Base-by-base conservation (phyloP, 106 monocot genomes). In the Phalaenopsis equestris region DNA sequence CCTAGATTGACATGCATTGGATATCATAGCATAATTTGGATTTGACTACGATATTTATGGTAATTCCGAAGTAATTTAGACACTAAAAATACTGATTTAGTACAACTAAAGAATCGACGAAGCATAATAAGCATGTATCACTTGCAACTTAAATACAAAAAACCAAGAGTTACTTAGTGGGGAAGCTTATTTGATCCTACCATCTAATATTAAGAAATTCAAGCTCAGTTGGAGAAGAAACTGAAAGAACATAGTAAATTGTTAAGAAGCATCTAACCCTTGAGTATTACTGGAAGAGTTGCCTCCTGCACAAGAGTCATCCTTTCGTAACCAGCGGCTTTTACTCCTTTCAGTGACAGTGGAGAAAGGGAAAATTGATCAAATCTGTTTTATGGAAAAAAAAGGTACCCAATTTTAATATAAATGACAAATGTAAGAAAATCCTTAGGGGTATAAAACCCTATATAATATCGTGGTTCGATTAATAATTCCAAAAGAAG, bases 281-380 rank as follows among this genome's bases (percentile, higher is more conserved):
- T 89, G 56, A 99, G 95, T 57, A 99, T 99, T 24, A 93, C 77
- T 38, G 99, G 99, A 46, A 99, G 88, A 49, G 93, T 99, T 58
- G 95, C 95, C 79, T 95, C 93, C 84, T 99, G 99, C 72, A 95
- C 93, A 58, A 86, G 21, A 79, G 99, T 99, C 99, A 99, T 95
- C 86, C 86, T 88, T 77, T 99, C 95, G 84, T 91, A 99, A 57
- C 99, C 99, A 85, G 88, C 93, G 52, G 90, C 88, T 84, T 95
- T 93, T 81, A 95, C 78, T 82, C 91, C 95, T 90, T 91, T 95
- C 37, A 99, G 79, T 38, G 95, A 87, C 79, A 93, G 86, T 52
- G 91, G 89, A 82, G 95, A 99, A 41, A 99, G 65, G 75, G 91
- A 72, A 81, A 91, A 99, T 72, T 99, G 87, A 83, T 99, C 95